Conservation (phyloP, 2,329 filamentous ascomycete genomes). For the Penicillium italicum region DNA sequence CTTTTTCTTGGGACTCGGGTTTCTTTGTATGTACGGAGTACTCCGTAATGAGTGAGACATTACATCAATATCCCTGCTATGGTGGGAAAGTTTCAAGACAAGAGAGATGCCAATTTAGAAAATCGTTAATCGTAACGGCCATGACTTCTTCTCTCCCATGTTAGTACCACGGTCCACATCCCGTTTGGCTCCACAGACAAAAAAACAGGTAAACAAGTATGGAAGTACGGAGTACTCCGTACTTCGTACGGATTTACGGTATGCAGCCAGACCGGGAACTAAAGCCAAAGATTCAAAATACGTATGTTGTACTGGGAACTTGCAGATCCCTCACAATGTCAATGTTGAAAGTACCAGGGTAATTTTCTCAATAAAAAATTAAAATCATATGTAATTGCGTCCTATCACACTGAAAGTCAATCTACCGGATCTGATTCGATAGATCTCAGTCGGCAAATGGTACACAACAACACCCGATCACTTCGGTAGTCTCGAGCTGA, state of each 20-base stretch:
- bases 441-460: background rate
- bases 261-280: background rate
- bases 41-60: background rate
- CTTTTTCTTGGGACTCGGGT: background rate
- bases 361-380: background rate
- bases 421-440: slow-evolving; percentile 1
- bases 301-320: too few species aligned
- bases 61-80: background rate
- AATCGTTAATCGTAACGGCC: background rate
- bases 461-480: background rate
- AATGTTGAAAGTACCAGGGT: background rate
- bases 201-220: background rate
- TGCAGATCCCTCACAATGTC: slow-evolving; percentile 4
- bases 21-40: background rate
- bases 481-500: background rate
- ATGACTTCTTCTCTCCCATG: background rate
- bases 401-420: background rate
- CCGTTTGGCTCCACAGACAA: background rate
- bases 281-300: slow-evolving; percentile 2
- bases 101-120: background rate
- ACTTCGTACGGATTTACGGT: too few species aligned
- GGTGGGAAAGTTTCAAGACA: background rate
- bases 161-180: slow-evolving; percentile 4
- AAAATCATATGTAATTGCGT: background rate
- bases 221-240: too few species aligned